Base-by-base conservation (phyloP, 495 filamentous ascomycete species). In the Melanomma pulvis-pyrius region DNA sequence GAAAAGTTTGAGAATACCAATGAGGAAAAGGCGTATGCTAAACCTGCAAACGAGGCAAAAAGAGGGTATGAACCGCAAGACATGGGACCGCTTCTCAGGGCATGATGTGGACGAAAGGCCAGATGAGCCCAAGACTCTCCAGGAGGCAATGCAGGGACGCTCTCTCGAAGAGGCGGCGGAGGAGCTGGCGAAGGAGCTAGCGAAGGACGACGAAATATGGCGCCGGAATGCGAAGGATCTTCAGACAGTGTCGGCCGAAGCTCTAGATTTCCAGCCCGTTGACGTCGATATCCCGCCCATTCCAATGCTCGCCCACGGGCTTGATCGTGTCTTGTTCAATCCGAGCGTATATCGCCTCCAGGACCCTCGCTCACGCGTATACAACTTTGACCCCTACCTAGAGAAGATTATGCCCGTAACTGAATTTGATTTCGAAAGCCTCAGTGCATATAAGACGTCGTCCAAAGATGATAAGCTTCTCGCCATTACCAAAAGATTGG, bases 321-420 rank as follows among this genome's bases (percentile, higher is more conserved):
- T 98, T 1, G 92, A 97, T 53, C 84, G 94, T 44, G 94, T 94
- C 36, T 79, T 98, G 4, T 98, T 98, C 82, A 98, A 97, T 75
- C 91, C 92, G 3, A 93, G 94, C 21, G 89, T 97, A 29, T 96
- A 97, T 73, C 87, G 90, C 32, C 85, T 99, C 29, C 92, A 93
- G 72, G 96, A 98, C 73, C 89, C 90, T 24, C 83, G 91, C 55
- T 92, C 96, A 36, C 83, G 87, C 12, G 91, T 97, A 41, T 98
- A 83, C 80, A 98, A 98, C 74, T 98, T 98, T 73, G 92, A 98
- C 71, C 94, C 94, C 0, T 96, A 97, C 73, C 83, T 98, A 25
- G 86, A 91, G 53, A 84, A 84, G 58, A 93, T 98, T 73, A 96
- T 97, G 92, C 92, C 92, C 1, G 87, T 93, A 0, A 79, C 82